phyloP scores from a whole-genome alignment of 768 basidiomycete species.

The Mycena epipterygia region DNA sequence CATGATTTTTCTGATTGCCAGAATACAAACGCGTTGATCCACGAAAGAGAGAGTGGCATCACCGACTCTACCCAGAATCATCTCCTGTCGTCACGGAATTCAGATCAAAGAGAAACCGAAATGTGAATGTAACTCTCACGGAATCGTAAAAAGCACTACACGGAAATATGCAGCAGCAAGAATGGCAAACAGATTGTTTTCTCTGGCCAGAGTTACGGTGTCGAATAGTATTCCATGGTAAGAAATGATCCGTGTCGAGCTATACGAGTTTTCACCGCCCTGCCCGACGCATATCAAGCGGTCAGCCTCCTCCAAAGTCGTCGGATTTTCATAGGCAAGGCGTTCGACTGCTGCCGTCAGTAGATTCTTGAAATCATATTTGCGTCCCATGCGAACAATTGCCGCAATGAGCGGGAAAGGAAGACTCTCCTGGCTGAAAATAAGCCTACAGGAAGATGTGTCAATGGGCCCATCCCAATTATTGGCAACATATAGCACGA shows the following conservation, averaged over 20 bases:
- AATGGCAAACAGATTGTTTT: not conserved
- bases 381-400: slow-evolving; percentile 11
- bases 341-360: slow-evolving; percentile 12
- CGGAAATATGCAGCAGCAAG: slow-evolving; percentile 21
- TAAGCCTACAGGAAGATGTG: not conserved
- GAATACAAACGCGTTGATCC: not conserved
- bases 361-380: slow-evolving; percentile 22
- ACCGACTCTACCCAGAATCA: not conserved
- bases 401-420: slow-evolving; percentile 5
- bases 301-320: not conserved
- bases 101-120: not conserved
- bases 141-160: not conserved
- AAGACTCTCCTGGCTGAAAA: not conserved
- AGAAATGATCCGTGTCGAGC: not conserved
- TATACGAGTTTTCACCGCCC: not conserved
- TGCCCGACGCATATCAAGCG: not conserved
- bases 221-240: not conserved
- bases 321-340: slow-evolving; percentile 12
- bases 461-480: not conserved
- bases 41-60: not conserved
- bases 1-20: not conserved
- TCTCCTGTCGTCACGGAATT: not conserved
- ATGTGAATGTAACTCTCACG: not conserved
- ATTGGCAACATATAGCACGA: not conserved
- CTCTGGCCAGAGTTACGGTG: not conserved